Conservation (phyloP, 352 stramenopile genomes). For the Phytophthora constricta region DNA sequence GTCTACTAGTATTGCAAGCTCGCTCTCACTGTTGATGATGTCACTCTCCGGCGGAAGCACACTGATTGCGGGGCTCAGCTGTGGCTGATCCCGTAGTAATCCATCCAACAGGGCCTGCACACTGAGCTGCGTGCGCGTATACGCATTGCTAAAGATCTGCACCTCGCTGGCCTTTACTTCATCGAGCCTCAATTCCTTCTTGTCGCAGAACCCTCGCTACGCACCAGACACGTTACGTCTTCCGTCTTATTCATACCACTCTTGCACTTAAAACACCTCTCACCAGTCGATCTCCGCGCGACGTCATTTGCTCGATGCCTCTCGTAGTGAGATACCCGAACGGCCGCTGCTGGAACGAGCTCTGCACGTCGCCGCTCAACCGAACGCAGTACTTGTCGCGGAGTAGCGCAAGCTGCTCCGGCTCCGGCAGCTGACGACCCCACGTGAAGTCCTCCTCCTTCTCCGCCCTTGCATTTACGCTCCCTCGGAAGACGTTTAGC, state of each 20-base stretch:
- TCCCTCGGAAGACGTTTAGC: conserved; percentile 69
- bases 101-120: conserved; percentile 65
- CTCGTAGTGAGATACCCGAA: conserved; percentile 73
- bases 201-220: conserved; percentile 50
- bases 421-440: conserved; percentile 48
- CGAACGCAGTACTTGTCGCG: conserved; percentile 40
- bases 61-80: conserved; percentile 48
- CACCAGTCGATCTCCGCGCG: conserved; percentile 58
- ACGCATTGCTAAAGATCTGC: conserved; percentile 73
- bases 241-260: conserved; percentile 8
- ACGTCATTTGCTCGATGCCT: conserved; percentile 75
- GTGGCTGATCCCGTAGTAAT: conserved; percentile 46
- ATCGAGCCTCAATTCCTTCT: conserved; percentile 53
- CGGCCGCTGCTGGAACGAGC: conserved; percentile 57
- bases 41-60: conserved; percentile 70
- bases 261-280: background rate
- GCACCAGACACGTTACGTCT: conserved; percentile 23
- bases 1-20: too few relatives aligned
- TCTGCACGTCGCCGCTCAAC: conserved; percentile 15
- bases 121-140: conserved; percentile 83
- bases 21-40: conserved; percentile 81
- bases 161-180: conserved; percentile 42
- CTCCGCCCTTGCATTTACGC: conserved; percentile 28
- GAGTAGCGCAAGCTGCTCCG: conserved; percentile 44
- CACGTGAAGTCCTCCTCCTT: conserved; percentile 54